Conservation (phyloP, 1,284 basidiomycete species). For the Tilletia indica region DNA sequence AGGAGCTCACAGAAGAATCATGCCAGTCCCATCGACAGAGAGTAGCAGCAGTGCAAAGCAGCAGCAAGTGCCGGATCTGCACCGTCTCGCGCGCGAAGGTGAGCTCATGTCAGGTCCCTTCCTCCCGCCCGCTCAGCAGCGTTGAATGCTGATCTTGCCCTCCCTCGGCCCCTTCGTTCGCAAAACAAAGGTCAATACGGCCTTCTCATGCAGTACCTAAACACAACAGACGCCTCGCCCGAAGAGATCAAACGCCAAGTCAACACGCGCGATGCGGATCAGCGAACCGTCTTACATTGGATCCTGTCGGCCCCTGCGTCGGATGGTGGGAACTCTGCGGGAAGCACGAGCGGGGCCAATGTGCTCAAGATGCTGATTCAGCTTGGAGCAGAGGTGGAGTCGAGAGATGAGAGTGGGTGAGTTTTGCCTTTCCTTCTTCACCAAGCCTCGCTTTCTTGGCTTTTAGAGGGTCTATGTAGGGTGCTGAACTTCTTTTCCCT, state of each 20-base stretch:
- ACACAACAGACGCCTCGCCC: not conserved
- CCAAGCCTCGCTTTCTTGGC: not conserved
- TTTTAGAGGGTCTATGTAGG: too few relatives aligned
- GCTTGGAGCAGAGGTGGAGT: not conserved
- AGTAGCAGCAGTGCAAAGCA: too few relatives aligned
- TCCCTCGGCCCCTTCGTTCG: not conserved
- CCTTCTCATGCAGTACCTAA: conserved; percentile 7
- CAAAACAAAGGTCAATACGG: not conserved
- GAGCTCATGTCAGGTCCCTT: not conserved
- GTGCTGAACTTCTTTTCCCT: not conserved
- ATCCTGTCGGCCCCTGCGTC: conserved; percentile 2
- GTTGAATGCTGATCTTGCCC: not conserved
- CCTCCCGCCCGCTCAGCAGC: not conserved
- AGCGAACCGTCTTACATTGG: conserved; percentile 15
- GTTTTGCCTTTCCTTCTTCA: not conserved
- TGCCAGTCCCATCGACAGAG: not conserved
- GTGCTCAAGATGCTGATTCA: not conserved
- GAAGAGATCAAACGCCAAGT: not conserved
- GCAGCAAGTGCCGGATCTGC: not conserved
- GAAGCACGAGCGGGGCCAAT: not conserved
- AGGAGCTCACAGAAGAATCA: not conserved
- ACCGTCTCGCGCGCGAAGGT: conserved; percentile 12
- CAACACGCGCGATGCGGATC: conserved; percentile 11
- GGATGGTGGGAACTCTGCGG: not conserved
- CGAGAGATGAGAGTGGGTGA: conserved; percentile 15